Evolutionary conservation across 2,329 filamentous ascomycete genomes (phyloP).

Genomic region (Fusarium sterilihyphosum): DNA sequence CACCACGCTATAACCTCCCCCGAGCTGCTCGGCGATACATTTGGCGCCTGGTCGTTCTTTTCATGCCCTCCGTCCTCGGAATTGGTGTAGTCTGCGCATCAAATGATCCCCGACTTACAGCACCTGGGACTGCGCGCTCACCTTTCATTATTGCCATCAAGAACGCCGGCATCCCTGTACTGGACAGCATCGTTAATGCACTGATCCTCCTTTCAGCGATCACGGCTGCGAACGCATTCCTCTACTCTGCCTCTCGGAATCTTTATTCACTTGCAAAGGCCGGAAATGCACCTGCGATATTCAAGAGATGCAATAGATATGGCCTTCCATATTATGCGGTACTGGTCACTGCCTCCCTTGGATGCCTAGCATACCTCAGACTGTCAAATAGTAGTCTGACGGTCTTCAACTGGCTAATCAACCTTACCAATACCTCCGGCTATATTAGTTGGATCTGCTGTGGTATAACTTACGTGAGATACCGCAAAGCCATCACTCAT

Average conservation of each 20-base stretch:
- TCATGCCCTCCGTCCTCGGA: slow-evolving; percentile 38
- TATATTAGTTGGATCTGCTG: not conserved
- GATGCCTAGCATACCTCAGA: not conserved
- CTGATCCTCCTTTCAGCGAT: not conserved
- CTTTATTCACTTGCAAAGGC: not conserved
- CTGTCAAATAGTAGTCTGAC: not conserved
- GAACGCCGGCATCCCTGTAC: not conserved
- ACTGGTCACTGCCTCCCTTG: not conserved
- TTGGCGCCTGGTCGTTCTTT: slow-evolving; percentile 54
- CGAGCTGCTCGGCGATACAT: slow-evolving; percentile 34
- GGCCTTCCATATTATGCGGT: not conserved
- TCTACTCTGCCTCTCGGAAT: not conserved
- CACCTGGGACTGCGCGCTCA: not conserved
- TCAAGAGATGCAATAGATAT: not conserved
- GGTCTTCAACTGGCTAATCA: not conserved
- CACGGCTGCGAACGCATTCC: not conserved
- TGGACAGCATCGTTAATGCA: not conserved
- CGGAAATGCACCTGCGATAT: not conserved
- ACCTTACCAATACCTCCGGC: not conserved
- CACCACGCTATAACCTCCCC: slow-evolving; percentile 44
- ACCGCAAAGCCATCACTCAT: not conserved
- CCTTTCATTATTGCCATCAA: not conserved
- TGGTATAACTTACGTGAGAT: not conserved
- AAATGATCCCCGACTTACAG: not conserved
- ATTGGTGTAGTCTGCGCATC: not conserved